Evolutionary conservation across 2,329 filamentous ascomycete species (phyloP).

Genomic region (Ophiosphaerella herpotricha): DNA sequence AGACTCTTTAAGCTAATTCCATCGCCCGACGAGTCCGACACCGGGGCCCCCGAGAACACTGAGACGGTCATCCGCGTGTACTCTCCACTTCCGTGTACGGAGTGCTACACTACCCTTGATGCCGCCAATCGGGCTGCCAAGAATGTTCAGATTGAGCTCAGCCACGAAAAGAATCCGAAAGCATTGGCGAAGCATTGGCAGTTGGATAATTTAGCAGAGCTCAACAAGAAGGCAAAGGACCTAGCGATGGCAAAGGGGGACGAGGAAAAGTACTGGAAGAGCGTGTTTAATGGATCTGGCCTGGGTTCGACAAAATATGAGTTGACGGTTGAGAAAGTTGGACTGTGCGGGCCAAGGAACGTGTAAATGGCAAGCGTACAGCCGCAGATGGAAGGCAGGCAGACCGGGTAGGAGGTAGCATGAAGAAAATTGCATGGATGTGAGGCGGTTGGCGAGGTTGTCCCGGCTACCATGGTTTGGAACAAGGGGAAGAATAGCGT

Average conservation of each 20-base stretch:
- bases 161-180: slow-evolving; percentile 17
- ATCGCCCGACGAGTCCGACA: slow-evolving; percentile 2
- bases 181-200: slow-evolving; percentile 18
- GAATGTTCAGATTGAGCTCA: slow-evolving; percentile 30
- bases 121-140: slow-evolving; percentile 33
- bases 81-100: slow-evolving; percentile 13
- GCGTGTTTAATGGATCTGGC: slow-evolving; percentile 26
- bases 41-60: neutral
- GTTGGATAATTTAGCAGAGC: slow-evolving; percentile 8
- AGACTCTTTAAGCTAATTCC: slow-evolving; percentile 22
- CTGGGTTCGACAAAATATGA: slow-evolving; percentile 23
- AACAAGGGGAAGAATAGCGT: too few relatives aligned
- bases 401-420: too few relatives aligned
- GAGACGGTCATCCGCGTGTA: slow-evolving; percentile 7
- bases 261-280: slow-evolving; percentile 24
- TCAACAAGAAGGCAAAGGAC: slow-evolving; percentile 17
- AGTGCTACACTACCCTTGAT: slow-evolving; percentile 28
- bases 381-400: too few relatives aligned
- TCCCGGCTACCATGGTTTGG: too few relatives aligned
- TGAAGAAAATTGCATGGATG: too few relatives aligned
- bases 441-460: too few relatives aligned
- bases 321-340: slow-evolving; percentile 25
- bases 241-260: slow-evolving; percentile 8
- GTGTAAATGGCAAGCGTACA: slow-evolving; percentile 11
- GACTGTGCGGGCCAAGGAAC: slow-evolving; percentile 35